Evolutionary conservation across 768 basidiomycete species (phyloP), one percentile per base, ranked within the genome.

Genomic region (Wakefieldia striispora): DNA sequence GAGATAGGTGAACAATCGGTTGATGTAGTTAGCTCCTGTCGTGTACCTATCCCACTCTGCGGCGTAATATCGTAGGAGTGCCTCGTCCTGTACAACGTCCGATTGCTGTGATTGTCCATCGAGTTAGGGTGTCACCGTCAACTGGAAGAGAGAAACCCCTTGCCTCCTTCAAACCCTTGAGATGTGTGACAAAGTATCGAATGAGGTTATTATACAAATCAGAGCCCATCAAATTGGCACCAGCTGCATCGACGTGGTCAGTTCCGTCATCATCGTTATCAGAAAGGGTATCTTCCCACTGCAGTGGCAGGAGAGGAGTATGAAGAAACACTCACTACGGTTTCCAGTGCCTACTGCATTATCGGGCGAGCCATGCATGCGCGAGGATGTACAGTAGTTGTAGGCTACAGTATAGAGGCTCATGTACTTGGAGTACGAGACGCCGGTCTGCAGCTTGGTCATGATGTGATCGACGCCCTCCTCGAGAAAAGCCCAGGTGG

Each of bases 161-260:
- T 51, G 85, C 86, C 72, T 83, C 70, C 75, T 79, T 67, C 57
- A 84, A 72, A 35, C 69, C 68, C 59, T 83, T 84, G 23, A 97
- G 77, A 74, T 98, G 95, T 0, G 75, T 70, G 29, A 86, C 79
- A 66, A 98, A 92, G 76, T 97, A 99, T 50, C 82, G 80, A 62
- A 91, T 90, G 65, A 99, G 81, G 69, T 94, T 88, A 67, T 93
- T 91, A 70, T 99, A 99, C 51, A 99, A 72, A 79, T 98, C 95
- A 43, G 93, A 89, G 47, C 95, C 95, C 90, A 95, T 95, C 69
- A 97, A 66, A 72, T 94, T 95, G 41, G 94, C 91, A 35, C 95
- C 95, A 47, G 88, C 88, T 89, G 64, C 45, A 38, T 53, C 17
- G 43, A 37, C n/a, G 44, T 45, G 53, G 48, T 66, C 36, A 67